Evolutionary conservation across 352 stramenopile genomes (phyloP), one percentile per base, ranked within the genome.

Genomic region (Phytophthora fragariae): DNA sequence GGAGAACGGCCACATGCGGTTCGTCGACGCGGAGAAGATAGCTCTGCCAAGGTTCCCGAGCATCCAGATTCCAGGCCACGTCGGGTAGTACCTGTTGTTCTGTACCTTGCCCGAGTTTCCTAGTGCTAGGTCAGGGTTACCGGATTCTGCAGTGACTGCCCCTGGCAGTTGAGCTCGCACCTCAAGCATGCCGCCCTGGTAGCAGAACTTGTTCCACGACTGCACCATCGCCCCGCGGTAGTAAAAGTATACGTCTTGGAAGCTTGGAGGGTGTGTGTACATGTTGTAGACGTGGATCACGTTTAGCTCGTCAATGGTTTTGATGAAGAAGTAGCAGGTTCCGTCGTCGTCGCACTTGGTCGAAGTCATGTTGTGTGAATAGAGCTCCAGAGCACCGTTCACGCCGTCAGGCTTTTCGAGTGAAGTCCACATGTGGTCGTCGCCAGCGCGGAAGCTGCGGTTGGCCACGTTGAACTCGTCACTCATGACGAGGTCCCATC

Each of bases 151-250:
- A 46, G 83, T 75, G 0, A 84, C 70, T 6, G 92, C 89, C 7
- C 94, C 96, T 0, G 94, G 96, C 4, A 99, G 82, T 63, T 97
- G 92, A 3, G 92, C 88, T 37, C 86, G 73, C 2, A 98, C 80
- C 67, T 98, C 93, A 12, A 98, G 72, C 68, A 98, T 92, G 8
- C 95, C 95, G 5, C 94, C 95, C 37, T 97, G 96, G 70, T 98
- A 98, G 77, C 95, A 98, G 72, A 98, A 98, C 61, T 98, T 98
- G 72, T 98, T 98, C 95, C 94, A 98, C 0, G 78, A 88, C 76
- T 98, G 93, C 2, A 98, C 61, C 93, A 98, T 98, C 5, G 79
- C 94, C 12, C 81, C 89, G n/a, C 81, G 80, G 55, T 92, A 92
- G 58, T 54, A 79, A 59, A 89, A 92, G 37, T 74, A 44, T 52